Base-by-base conservation (phyloP, 331 rosid species). In the Acacia pycnantha region DNA sequence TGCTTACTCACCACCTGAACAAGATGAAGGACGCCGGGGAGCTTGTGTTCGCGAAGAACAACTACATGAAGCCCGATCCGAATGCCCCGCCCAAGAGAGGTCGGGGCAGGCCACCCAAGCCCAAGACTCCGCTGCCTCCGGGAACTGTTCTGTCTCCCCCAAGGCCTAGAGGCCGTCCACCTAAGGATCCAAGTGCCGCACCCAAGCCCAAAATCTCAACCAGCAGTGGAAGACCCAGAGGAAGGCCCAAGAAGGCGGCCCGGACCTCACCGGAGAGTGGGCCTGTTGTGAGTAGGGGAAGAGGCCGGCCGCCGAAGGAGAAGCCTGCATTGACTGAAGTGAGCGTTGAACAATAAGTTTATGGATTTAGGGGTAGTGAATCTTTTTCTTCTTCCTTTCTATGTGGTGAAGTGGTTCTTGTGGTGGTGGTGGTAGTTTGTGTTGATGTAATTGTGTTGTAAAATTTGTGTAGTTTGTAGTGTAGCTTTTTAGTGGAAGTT, bases 51-150 rank as follows among this genome's bases (percentile, higher is more conserved):
- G 76, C 44, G 67, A 91, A 92, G 74, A 94, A 94, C 89, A 94
- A 91, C 85, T 94, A 90, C 90, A 76, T 72, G 79, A 94, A 89
- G 64, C 73, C 90, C 31, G 93, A 91, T 74, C 93, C 97, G 4
- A 78, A 64, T 66, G 90, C 94, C 0, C 97, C 97, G 13, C 98
- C 98, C 0, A 89, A 86, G 81, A 84, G 97, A 29, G 98, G 98
- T 3, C 93, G 98, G 27, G 98, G 98, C 14, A 86, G 98, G 82
- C 98, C 98, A 8, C 90, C 95, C 0, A 91, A 93, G 80, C 83
- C 91, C 0, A 92, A 86, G 77, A 84, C 0, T 5, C 82, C 70
- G 1, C 69, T 72, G 26, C 61, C 84, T 6, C 48, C 81, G 0
- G 61, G 11, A 5, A 11, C 58, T 0, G 50, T 37, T 7, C 67